A percentile compares a stretch with the other conserved stretches of the same genome.
Evolutionary conservation across 345 rosid genomes (phyloP).

Genomic region (Aquilaria sinensis): DNA sequence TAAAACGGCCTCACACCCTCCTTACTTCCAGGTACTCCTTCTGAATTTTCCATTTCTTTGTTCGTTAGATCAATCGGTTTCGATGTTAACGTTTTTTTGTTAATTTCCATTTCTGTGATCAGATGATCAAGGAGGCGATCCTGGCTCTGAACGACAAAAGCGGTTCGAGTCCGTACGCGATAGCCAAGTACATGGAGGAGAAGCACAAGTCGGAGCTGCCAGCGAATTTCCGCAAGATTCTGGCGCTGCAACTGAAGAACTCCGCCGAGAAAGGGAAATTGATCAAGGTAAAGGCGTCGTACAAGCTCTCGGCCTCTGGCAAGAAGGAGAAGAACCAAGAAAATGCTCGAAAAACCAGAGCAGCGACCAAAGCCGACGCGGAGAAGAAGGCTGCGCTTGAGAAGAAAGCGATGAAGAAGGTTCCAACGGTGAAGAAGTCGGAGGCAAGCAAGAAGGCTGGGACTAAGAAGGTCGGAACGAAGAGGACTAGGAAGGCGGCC

Average conservation of each 20-base stretch:
- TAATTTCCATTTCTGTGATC: conserved; percentile 4
- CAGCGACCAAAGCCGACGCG: background rate
- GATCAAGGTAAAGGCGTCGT: conserved; percentile 75
- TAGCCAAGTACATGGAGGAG: conserved; percentile 73
- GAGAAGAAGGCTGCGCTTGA: conserved; percentile 15
- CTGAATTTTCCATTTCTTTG: background rate
- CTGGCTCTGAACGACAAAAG: conserved; percentile 52
- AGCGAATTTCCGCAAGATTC: conserved; percentile 54
- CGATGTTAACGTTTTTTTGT: background rate
- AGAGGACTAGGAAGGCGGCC: conserved; percentile 30
- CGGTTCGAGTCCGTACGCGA: conserved; percentile 83
- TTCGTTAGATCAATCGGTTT: background rate
- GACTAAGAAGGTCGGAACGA: conserved; percentile 24
- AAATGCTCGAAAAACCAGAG: background rate
- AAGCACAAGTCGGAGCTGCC: conserved; percentile 69
- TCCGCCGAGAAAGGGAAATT: conserved; percentile 59
- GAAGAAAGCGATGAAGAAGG: conserved; percentile 29
- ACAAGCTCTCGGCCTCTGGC: conserved; percentile 46
- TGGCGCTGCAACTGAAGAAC: conserved; percentile 66
- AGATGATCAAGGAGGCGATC: conserved; percentile 85
- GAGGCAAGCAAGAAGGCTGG: conserved; percentile 22
- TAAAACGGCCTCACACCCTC: conserved; percentile 62
- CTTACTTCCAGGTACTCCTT: conserved; percentile 55
- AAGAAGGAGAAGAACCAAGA: conserved; percentile 10
- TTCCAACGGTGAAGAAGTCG: conserved; percentile 24